Evolutionary conservation across 345 rosid genomes (phyloP).

Genomic region (Bruguiera gymnorhiza): DNA sequence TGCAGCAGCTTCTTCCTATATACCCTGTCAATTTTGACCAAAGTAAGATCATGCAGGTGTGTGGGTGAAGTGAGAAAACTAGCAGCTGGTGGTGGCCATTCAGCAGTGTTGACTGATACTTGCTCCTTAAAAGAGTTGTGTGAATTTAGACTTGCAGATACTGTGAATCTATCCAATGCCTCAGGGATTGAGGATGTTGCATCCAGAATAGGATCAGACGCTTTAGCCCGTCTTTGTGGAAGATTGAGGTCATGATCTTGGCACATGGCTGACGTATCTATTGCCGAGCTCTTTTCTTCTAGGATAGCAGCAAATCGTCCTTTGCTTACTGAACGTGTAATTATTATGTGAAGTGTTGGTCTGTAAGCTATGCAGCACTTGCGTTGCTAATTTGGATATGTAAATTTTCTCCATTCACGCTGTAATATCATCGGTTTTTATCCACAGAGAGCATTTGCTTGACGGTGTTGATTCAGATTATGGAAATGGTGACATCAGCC

Average conservation of each 20-base stretch:
- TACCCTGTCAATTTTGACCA: conserved; percentile 13
- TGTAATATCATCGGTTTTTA: conserved; percentile 7
- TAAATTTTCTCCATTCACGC: background rate
- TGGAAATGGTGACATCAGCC: conserved; percentile 34
- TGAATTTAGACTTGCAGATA: conserved; percentile 85
- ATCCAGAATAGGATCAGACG: conserved; percentile 72
- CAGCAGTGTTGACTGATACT: conserved; percentile 91
- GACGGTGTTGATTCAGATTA: conserved; percentile 37
- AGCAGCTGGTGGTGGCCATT: conserved; percentile 98
- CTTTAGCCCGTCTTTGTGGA: conserved; percentile 88
- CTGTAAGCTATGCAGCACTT: background rate
- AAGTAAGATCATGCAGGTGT: conserved; percentile 50
- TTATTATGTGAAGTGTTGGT: background rate
- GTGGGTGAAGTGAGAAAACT: conserved; percentile 87
- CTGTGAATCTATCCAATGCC: conserved; percentile 64
- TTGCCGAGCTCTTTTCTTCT: background rate
- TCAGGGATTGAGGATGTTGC: conserved; percentile 81
- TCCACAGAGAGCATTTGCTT: conserved; percentile 65
- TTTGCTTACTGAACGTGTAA: background rate
- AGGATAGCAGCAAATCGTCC: background rate
- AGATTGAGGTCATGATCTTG: conserved; percentile 59
- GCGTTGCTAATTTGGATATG: too few species aligned
- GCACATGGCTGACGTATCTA: background rate
- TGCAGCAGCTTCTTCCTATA: conserved; percentile 10
- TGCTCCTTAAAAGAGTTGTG: conserved; percentile 91